phyloP scores from a whole-genome alignment of 73 alveolate genomes.

The Diophrys appendiculata region DNA sequence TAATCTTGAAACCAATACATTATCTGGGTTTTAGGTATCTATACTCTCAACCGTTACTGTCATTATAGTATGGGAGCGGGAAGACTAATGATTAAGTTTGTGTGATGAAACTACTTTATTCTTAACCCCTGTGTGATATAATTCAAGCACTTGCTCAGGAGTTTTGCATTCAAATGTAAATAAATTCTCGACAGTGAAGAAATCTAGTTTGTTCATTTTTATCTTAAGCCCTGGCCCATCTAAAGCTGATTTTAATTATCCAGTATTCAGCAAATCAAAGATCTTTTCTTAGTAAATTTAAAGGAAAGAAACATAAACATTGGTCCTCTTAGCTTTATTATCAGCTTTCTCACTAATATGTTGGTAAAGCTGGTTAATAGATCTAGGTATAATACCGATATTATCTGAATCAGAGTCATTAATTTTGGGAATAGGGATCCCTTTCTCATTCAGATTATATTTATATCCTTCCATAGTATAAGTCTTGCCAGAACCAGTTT shows the following conservation, averaged over 20 bases:
- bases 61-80: conserved; percentile 85
- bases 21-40: conserved; percentile 76
- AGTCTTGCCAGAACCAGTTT: conserved; percentile 54
- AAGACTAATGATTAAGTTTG: conserved; percentile 77
- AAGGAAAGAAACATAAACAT: conserved; percentile 72
- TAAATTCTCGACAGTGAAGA: conserved; percentile 68
- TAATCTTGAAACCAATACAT: conserved; percentile 75
- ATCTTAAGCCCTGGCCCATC: conserved; percentile 23
- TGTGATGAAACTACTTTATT: conserved; percentile 88
- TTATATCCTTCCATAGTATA: conserved; percentile 57
- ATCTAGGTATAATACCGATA: conserved; percentile 52
- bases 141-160: conserved; percentile 62
- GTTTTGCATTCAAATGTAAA: conserved; percentile 56
- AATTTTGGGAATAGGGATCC: conserved; percentile 25
- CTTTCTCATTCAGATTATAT: conserved; percentile 6
- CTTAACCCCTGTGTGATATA: conserved; percentile 74
- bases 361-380: conserved; percentile 37
- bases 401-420: conserved; percentile 12
- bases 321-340: conserved; percentile 36
- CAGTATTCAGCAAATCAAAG: conserved; percentile 70
- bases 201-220: conserved; percentile 63
- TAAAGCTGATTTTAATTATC: neutral
- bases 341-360: conserved; percentile 18
- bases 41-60: conserved; percentile 77
- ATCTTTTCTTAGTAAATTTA: conserved; percentile 86